phyloP scores from a whole-genome alignment of 1,284 basidiomycete genomes.

The Microbotryum scabiosae region DNA sequence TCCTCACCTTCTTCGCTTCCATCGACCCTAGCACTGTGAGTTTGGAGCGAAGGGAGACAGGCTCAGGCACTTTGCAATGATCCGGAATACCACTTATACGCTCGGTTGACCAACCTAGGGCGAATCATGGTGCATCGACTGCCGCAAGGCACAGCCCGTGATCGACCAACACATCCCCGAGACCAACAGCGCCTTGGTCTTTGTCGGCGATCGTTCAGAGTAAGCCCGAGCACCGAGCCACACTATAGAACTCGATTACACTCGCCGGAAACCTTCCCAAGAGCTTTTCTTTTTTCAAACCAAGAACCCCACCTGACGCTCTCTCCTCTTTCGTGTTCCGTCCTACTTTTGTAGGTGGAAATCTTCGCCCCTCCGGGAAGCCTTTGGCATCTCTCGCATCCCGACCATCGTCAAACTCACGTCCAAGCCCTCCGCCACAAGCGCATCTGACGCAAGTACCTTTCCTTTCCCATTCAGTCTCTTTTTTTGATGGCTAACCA shows the following conservation, averaged over 20 bases:
- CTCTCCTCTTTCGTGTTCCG: neutral
- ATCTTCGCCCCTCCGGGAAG: constrained; percentile 51
- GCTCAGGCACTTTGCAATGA: no score
- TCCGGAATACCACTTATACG: no score
- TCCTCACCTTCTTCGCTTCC: constrained; percentile 43
- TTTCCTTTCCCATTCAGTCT: no score
- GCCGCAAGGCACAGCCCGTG: constrained; percentile 37
- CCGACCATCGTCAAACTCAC: constrained; percentile 59
- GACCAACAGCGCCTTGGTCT: constrained; percentile 56
- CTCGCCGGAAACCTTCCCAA: constrained; percentile 36
- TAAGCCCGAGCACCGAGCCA: constrained; percentile 1
- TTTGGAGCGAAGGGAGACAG: no score
- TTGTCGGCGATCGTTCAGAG: constrained; percentile 62
- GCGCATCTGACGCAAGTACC: neutral
- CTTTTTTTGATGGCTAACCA: no score
- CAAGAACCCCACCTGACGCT: neutral
- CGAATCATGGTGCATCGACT: constrained; percentile 45
- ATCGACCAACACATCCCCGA: constrained; percentile 56
- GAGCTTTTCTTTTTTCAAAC: no score
- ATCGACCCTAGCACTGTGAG: constrained; percentile 34
- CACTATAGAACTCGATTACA: neutral
- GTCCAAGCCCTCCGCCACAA: neutral
- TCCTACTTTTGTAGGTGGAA: constrained; percentile 53
- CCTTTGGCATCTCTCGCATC: constrained; percentile 57
- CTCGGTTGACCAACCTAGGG: neutral